Evolutionary conservation across 163 green algal species (phyloP).

Genomic region (Chlorella variabilis): DNA sequence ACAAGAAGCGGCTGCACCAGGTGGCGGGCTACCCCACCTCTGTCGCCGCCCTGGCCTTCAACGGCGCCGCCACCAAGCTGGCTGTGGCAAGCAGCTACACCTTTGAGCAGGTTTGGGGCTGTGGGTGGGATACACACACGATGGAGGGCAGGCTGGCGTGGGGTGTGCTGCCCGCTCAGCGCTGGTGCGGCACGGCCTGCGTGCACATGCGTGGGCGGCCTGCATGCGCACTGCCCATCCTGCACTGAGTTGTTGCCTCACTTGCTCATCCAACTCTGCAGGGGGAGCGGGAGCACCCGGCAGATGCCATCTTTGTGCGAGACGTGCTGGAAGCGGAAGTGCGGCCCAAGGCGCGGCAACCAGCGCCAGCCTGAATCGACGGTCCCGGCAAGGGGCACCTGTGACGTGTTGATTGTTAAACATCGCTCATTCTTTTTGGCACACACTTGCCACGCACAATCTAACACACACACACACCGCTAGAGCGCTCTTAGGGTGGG

Average conservation of each 20-base stretch:
- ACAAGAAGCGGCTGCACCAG: constrained; percentile 94
- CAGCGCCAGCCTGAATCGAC: constrained; percentile 4
- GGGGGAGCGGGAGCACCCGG: constrained; percentile 55
- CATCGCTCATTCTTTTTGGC: too few relatives aligned
- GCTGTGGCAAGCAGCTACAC: constrained; percentile 89
- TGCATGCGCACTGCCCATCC: too few relatives aligned
- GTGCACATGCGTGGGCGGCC: not conserved
- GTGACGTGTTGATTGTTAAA: too few relatives aligned
- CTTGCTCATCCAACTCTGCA: constrained; percentile 6
- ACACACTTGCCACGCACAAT: too few relatives aligned
- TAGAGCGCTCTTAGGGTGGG: too few relatives aligned
- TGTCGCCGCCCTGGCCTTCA: constrained; percentile 87
- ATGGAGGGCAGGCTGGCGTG: too few relatives aligned
- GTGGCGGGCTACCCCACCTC: constrained; percentile 79
- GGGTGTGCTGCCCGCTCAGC: not conserved
- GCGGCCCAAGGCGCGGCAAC: constrained; percentile 72
- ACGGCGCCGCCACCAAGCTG: constrained; percentile 68
- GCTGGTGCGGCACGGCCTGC: not conserved
- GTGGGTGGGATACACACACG: too few relatives aligned
- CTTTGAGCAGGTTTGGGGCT: constrained; percentile 87
- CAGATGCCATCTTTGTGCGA: constrained; percentile 83
- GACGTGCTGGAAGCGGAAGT: constrained; percentile 77
- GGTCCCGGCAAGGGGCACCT: too few relatives aligned
- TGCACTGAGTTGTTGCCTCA: too few relatives aligned
- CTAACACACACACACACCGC: too few relatives aligned